Evolutionary conservation across 495 filamentous ascomycete species (phyloP).

Genomic region (Paragyromitra xinjiangensis): DNA sequence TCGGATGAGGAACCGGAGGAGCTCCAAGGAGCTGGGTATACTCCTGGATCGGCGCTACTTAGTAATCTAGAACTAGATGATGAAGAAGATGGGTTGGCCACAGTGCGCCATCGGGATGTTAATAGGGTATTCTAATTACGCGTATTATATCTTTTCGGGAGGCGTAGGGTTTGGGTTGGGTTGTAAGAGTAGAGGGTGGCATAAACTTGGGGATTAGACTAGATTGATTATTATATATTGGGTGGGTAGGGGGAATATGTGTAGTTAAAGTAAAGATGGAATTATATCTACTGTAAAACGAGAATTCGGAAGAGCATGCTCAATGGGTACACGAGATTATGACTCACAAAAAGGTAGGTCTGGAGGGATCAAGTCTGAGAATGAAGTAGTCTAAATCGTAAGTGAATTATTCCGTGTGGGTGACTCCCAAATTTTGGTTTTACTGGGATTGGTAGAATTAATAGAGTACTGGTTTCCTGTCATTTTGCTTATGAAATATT

Average conservation of each 20-base stretch:
- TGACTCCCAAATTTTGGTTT: neutral
- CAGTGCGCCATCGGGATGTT: neutral
- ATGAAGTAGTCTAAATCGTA: too few relatives aligned
- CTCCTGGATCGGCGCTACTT: neutral
- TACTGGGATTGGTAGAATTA: neutral
- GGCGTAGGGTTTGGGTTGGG: neutral
- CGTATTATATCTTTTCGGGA: neutral
- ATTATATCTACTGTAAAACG: too few relatives aligned
- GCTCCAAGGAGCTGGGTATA: neutral
- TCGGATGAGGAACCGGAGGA: neutral
- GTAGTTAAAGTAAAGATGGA: too few relatives aligned
- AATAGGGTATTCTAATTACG: neutral
- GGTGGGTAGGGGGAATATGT: neutral
- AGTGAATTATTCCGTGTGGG: neutral
- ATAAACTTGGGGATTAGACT: neutral
- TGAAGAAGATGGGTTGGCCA: constrained; percentile 7
- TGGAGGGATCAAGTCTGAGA: too few relatives aligned
- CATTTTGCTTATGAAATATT: neutral
- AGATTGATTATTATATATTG: neutral
- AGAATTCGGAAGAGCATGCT: too few relatives aligned
- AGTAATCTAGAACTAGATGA: constrained; percentile 7
- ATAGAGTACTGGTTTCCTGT: too few relatives aligned
- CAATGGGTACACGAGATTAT: too few relatives aligned
- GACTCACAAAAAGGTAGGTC: too few relatives aligned
- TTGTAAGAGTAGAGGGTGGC: neutral